A percentile compares a stretch with the other conserved stretches of the same genome.
Conservation (phyloP, 78 protist genomes). For the Dictyostelium brefeldianum region DNA sequence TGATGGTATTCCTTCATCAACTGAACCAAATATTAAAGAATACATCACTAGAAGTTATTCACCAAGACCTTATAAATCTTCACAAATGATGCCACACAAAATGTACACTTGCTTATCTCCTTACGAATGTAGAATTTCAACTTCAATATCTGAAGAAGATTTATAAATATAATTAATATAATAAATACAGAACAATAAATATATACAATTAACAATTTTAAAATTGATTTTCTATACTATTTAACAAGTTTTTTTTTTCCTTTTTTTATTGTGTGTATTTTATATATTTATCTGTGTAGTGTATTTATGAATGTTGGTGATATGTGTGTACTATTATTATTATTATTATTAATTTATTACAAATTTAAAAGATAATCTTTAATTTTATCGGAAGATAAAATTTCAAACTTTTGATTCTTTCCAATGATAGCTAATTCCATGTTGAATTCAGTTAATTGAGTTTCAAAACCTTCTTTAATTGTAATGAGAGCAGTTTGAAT, state of each 20-base stretch:
- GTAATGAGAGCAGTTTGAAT: conserved; percentile 98
- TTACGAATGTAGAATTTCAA: conserved; percentile 65
- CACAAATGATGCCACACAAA: conserved; percentile 76
- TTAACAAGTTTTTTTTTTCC: neutral
- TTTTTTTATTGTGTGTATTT: neutral
- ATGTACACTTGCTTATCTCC: conserved; percentile 63
- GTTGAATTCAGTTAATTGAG: conserved; percentile 93
- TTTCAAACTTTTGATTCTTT: conserved; percentile 71
- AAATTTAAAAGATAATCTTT: conserved; percentile 93
- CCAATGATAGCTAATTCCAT: conserved; percentile 96
- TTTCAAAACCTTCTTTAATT: conserved; percentile 91
- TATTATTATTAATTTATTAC: conserved; percentile 29
- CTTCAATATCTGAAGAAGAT: conserved; percentile 75
- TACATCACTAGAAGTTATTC: conserved; percentile 72
- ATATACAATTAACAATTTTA: neutral
- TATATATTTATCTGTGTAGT: neutral
- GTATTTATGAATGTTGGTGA: neutral
- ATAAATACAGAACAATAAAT: neutral
- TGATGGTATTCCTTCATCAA: conserved; percentile 28
- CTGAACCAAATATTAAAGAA: conserved; percentile 56
- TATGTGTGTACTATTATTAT: neutral
- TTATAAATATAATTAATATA: neutral
- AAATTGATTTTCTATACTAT: neutral
- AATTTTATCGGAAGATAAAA: conserved; percentile 88
- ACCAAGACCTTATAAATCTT: conserved; percentile 68